phyloP scores from a whole-genome alignment of 2,329 filamentous ascomycete species.

The Sporothrix pseudoabietina region DNA sequence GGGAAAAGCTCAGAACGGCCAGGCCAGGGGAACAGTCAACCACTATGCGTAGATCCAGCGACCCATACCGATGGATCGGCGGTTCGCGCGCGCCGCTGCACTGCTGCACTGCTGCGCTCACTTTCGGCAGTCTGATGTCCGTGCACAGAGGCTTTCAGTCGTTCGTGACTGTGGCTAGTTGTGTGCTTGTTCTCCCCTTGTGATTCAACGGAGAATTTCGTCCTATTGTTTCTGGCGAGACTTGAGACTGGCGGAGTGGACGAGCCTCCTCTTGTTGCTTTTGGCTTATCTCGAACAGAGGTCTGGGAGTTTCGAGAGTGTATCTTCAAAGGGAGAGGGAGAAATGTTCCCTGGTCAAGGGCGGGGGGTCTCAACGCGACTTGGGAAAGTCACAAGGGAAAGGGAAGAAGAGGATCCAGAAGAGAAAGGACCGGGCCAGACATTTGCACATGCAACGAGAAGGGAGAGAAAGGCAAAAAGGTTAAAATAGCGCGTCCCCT shows the following conservation, averaged over 20 bases:
- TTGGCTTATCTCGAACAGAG: neutral
- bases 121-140: neutral
- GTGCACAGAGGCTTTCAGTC: neutral
- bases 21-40: neutral
- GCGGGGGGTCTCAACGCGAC: neutral
- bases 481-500: slow-evolving; percentile 8
- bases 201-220: neutral
- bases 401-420: neutral
- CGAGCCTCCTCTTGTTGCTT: neutral
- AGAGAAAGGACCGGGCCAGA: neutral
- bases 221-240: neutral
- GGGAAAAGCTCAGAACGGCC: neutral
- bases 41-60: slow-evolving; percentile 6
- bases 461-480: neutral
- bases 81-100: neutral
- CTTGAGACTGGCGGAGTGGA: neutral
- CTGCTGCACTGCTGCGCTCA: neutral
- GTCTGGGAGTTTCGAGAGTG: neutral
- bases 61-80: slow-evolving; percentile 25
- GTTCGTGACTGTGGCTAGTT: neutral
- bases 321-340: slow-evolving; percentile 4
- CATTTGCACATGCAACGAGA: neutral
- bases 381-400: neutral
- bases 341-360: neutral
- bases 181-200: neutral